Conservation (phyloP, 371 early-diverging fungal genomes). For the Mucor ambiguus region DNA sequence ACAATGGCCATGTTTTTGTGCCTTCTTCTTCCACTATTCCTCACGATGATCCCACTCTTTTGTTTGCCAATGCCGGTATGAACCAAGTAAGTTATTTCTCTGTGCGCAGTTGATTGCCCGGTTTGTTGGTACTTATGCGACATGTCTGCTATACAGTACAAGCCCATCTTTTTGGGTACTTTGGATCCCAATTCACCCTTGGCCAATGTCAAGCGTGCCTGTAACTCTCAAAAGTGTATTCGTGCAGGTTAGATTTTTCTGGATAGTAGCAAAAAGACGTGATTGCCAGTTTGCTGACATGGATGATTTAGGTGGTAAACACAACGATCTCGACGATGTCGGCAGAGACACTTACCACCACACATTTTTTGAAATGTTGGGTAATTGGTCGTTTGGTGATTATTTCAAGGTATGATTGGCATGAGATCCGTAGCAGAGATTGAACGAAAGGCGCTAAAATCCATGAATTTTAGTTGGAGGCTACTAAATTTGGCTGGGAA, state of each 20-base stretch:
- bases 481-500: conserved; percentile 92
- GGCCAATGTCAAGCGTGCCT: conserved; percentile 90
- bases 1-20: conserved; percentile 82
- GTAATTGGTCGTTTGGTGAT: conserved; percentile 99
- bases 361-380: conserved; percentile 99
- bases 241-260: conserved; percentile 86
- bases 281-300: neutral
- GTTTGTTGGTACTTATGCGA: neutral
- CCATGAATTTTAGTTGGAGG: conserved; percentile 33
- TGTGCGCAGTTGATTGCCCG: neutral
- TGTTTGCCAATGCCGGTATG: conserved; percentile 99
- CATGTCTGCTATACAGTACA: conserved; percentile 67
- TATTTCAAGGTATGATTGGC: conserved; percentile 89
- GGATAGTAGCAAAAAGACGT: neutral
- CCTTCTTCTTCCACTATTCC: conserved; percentile 96
- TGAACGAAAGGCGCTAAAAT: neutral
- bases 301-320: conserved; percentile 93
- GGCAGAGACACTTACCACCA: conserved; percentile 99
- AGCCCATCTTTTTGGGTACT: conserved; percentile 98
- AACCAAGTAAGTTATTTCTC: conserved; percentile 74
- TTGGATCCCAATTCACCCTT: conserved; percentile 91
- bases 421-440: neutral
- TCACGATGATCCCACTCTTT: conserved; percentile 96
- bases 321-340: conserved; percentile 99
- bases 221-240: conserved; percentile 99